Base-by-base conservation (phyloP, 2,329 filamentous ascomycete species). In the Blumeria graminis region DNA sequence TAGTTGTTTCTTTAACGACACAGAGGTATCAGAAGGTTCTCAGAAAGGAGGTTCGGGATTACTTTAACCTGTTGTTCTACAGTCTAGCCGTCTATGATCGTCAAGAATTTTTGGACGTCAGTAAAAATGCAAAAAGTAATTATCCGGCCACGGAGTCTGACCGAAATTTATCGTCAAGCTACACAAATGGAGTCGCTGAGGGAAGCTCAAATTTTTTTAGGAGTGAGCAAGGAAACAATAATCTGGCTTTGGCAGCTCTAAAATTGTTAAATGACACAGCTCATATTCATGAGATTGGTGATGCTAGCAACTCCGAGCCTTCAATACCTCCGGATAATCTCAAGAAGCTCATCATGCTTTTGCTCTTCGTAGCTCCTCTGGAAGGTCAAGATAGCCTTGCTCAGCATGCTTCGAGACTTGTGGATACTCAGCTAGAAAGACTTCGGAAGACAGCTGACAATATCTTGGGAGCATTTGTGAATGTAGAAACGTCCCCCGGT, bases 271-370 rank as follows among this genome's bases (percentile, higher is more conserved):
- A 14, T 48, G 76, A 85, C 65, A 76, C 79, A 34, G 71, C 76
- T 52, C 77, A 81, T 9, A 77, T 76, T 0, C 77, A 80, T 60
- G 75, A 74, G 60, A 71, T 76, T 3, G 72, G 71, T 14, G 71
- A 74, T 58, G 65, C 68, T 3, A 72, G 73, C 3, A 74, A 78
- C 0, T 74, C 78, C 46, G 75, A 76, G n/a, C 78, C 81, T 34
- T 79, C 84, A 61, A 83, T 88, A 55, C 83, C 84, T 0, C 76
- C 79, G 0, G 82, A 87, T 64, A 86, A 86, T 63, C 77, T 86
- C 57, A 75, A 80, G 48, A 81, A 78, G 62, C 69, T 88, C 7
- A 68, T 87, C 34, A 82, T 85, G 76, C 71, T 88, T 3, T 71
- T 88, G 11, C 70, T 87, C 1, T 69, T 87, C 8, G 71, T 78